Conservation (phyloP, 108 stramenopile species). For the Cyclotella distinguenda region DNA sequence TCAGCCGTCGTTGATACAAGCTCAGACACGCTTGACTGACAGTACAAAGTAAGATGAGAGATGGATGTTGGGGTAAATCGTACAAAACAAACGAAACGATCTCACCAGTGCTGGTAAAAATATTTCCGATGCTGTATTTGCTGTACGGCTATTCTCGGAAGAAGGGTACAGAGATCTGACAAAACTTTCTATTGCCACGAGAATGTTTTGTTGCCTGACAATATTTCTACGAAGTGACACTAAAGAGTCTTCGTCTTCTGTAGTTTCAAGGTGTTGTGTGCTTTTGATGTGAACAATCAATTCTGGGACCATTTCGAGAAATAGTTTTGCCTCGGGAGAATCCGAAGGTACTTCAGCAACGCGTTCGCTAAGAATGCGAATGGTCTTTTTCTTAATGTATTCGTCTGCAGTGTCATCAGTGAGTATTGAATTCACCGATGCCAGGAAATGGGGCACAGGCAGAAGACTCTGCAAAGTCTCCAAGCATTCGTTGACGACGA, state of each 20-base stretch:
- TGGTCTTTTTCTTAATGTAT: slow-evolving; percentile 62
- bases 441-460: slow-evolving; percentile 77
- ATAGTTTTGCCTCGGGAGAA: slow-evolving; percentile 67
- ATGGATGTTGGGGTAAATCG: background rate
- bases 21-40: slow-evolving; percentile 26
- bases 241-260: slow-evolving; percentile 27
- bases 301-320: slow-evolving; percentile 74
- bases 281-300: slow-evolving; percentile 40
- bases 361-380: slow-evolving; percentile 64
- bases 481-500: slow-evolving; percentile 51
- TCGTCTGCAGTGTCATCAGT: slow-evolving; percentile 49
- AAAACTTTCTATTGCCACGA: slow-evolving; percentile 71
- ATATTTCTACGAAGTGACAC: slow-evolving; percentile 23
- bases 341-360: slow-evolving; percentile 46
- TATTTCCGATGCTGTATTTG: slow-evolving; percentile 34
- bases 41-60: background rate
- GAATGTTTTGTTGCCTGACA: slow-evolving; percentile 61
- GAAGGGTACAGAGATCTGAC: slow-evolving; percentile 43
- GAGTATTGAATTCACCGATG: slow-evolving; percentile 69
- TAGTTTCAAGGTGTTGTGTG: background rate
- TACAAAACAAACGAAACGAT: background rate
- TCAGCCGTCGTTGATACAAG: slow-evolving; percentile 30
- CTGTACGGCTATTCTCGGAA: slow-evolving; percentile 27
- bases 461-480: slow-evolving; percentile 59
- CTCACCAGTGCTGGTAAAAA: slow-evolving; percentile 43